Conservation (phyloP, 805 yeast species). For the Geotrichum ghanense region DNA sequence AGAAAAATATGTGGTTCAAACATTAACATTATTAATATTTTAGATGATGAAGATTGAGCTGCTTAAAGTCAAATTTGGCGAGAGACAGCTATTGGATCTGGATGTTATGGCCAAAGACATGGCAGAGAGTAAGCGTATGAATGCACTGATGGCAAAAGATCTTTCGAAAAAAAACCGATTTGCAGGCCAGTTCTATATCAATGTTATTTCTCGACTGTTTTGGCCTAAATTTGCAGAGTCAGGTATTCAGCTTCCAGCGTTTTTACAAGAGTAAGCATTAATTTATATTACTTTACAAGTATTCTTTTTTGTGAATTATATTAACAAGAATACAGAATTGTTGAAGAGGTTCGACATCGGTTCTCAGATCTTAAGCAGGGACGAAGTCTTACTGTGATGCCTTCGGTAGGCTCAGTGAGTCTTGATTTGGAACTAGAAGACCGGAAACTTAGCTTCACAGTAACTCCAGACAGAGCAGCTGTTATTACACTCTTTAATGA, state of each 20-base stretch:
- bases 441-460: conserved; percentile 33
- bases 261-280: conserved; percentile 24
- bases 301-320: neutral
- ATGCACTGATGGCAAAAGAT: conserved; percentile 27
- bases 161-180: neutral
- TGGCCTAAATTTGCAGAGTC: conserved; percentile 57
- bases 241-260: conserved; percentile 38
- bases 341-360: conserved; percentile 30
- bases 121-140: conserved; percentile 39
- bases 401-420: conserved; percentile 50
- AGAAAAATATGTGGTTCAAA: neutral
- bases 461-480: conserved; percentile 60
- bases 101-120: conserved; percentile 82
- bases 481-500: conserved; percentile 41
- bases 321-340: conserved; percentile 20
- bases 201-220: conserved; percentile 62
- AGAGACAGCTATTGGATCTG: conserved; percentile 49
- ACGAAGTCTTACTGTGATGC: conserved; percentile 44
- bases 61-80: conserved; percentile 55
- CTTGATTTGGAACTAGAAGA: conserved; percentile 47
- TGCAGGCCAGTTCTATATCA: conserved; percentile 33
- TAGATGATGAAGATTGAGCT: conserved; percentile 32
- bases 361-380: conserved; percentile 41
- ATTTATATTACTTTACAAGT: neutral
- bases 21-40: conserved; percentile 15